Evolutionary conservation across 345 rosid species (phyloP), one percentile per base, ranked within the genome.

Genomic region (Citrus mangshanensis): DNA sequence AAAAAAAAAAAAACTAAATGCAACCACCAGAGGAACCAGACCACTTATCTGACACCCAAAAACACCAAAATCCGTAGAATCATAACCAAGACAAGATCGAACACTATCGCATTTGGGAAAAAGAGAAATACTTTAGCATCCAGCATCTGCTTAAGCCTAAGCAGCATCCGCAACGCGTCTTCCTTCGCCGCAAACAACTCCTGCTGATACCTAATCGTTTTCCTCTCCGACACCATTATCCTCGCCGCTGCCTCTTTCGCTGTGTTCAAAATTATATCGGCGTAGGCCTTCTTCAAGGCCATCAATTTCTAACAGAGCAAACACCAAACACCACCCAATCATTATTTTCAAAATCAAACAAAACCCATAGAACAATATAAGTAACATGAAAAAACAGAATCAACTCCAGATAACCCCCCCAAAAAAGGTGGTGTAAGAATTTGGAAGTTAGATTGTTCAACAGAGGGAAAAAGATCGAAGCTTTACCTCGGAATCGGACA

Each of bases 181-280:
- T 91, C 97, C 79, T 90, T 96, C 7, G 92, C 89, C 0, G 86
- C 81, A 25, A 79, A 82, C 6, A 94, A 93, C 87, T 96, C 99
- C 58, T 82, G 88, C 81, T 91, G 93, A 79, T 77, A 86, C 68
- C 88, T 89, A 70, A 86, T 80, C 76, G 95, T 89, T 78, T 86
- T 96, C 84, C 86, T 89, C 88, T 96, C 99, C 25, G 98, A 91
- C 69, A 83, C 85, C 90, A 92, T 87, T 80, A 92, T 89, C 84
- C 97, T 91, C 68, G 91, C 95, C 78, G 98, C 97, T 70, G 98
- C 95, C 78, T 96, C 99, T 86, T 90, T 95, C 22, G 97, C 95
- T 21, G 97, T 88, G 79, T 91, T 94, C 84, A 94, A 85, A 56
- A 95, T 90, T 69, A 92, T 91, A 74, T 92, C 98, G 74, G 99